phyloP scores from a whole-genome alignment of 2,329 filamentous ascomycete species.

The Dryadomyces sulphureus region DNA sequence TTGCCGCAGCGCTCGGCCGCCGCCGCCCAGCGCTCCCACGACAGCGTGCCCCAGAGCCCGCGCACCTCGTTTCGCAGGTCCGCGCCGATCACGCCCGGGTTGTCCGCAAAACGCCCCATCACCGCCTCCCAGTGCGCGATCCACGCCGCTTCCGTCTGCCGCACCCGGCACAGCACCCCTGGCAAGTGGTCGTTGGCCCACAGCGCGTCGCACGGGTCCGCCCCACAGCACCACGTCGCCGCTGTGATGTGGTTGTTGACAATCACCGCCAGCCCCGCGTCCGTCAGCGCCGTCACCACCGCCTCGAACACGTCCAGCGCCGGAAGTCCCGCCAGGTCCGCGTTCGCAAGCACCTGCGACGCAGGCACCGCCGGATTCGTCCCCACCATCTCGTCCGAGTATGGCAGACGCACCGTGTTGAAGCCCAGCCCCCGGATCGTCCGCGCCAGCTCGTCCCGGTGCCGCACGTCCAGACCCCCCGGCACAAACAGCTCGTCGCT shows the following conservation, averaged over 20 bases:
- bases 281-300: conserved; percentile 42
- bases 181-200: conserved; percentile 50
- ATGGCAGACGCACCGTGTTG: conserved; percentile 55
- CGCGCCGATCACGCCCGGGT: conserved; percentile 48
- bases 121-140: conserved; percentile 51
- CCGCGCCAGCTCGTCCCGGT: conserved; percentile 43
- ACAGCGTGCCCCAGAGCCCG: conserved; percentile 54
- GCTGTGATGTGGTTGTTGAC: conserved; percentile 59
- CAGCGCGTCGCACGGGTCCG: conserved; percentile 49
- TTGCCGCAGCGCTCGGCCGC: conserved; percentile 51
- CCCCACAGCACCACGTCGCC: conserved; percentile 55
- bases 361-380: conserved; percentile 39
- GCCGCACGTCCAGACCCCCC: conserved; percentile 47
- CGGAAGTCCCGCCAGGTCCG: conserved; percentile 38
- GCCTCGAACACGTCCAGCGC: conserved; percentile 49
- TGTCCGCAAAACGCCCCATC: conserved; percentile 42
- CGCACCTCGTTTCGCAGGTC: conserved; percentile 57
- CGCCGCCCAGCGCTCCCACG: conserved; percentile 47
- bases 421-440: conserved; percentile 49
- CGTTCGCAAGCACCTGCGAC: conserved; percentile 39
- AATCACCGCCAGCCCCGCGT: conserved; percentile 48
- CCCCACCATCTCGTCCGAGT: conserved; percentile 53
- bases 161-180: conserved; percentile 41
- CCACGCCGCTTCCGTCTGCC: conserved; percentile 51
- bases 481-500: conserved; percentile 52